Percentiles rank a stretch among this genome's conserved stretches.
phyloP scores from a whole-genome alignment of 768 basidiomycete genomes.

The Lyophyllum decastes region DNA sequence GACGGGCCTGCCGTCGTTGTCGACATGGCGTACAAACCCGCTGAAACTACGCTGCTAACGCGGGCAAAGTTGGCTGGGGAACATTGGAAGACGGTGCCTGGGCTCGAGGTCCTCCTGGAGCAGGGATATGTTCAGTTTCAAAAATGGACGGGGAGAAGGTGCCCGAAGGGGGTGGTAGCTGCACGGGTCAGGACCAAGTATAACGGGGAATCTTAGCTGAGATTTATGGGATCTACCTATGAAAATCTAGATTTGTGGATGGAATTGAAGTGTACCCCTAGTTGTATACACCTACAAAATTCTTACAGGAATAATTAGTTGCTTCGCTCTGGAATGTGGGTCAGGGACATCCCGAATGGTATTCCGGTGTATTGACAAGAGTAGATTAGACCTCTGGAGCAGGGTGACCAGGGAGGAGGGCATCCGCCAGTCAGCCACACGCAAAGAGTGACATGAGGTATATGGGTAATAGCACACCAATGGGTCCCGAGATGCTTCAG shows the following conservation, averaged over 20 bases:
- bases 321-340: too few relatives aligned
- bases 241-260: neutral
- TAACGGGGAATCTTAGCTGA: conserved; percentile 3
- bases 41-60: conserved; percentile 75
- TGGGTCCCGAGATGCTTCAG: conserved; percentile 16
- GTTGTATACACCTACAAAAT: neutral
- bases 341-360: too few relatives aligned
- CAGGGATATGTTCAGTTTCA: conserved; percentile 88
- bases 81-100: conserved; percentile 74
- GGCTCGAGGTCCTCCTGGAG: conserved; percentile 83
- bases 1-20: conserved; percentile 64
- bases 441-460: conserved; percentile 8
- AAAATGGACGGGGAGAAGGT: conserved; percentile 73
- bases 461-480: conserved; percentile 10
- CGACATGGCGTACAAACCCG: conserved; percentile 94
- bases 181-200: conserved; percentile 53
- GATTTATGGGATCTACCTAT: too few relatives aligned
- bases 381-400: conserved; percentile 1
- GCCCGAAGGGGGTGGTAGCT: conserved; percentile 50
- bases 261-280: conserved; percentile 1
- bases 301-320: too few relatives aligned
- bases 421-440: neutral
- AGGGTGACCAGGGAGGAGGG: neutral
- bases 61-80: conserved; percentile 55
- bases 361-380: neutral